Base-by-base conservation (phyloP, 352 stramenopile genomes). In the Pilasporangium apinafurcum region DNA sequence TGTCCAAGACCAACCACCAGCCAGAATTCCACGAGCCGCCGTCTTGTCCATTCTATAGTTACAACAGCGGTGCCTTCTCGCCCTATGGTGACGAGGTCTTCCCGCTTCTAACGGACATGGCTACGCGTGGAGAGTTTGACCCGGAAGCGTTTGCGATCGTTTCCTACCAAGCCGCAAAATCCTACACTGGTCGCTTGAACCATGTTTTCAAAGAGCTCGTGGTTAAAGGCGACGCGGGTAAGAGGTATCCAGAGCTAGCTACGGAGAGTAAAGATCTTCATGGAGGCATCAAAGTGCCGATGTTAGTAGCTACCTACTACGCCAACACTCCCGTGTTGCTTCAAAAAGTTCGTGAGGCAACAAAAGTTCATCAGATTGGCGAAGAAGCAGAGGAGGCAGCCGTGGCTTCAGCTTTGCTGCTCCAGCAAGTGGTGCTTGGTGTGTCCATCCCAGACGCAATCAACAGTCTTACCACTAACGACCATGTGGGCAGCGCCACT, bases 151-250 rank as follows among this genome's bases (percentile, higher is more conserved):
- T 82, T 36, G 68, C 62, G 13, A 52, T 58, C 22, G 43, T 37
- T 13, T 84, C 70, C 33, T 84, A 84, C 46, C 53, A 51, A 9
- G 70, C 68, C 4, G 62, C 73, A 28, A 84, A 84, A 58, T 48
- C 51, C 25, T 83, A 83, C 58, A 62, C 58, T 14, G 75, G 68
- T 1, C 66, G 68, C 8, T 51, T 85, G 27, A 87, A 87, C 51
- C 55, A 71, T 38, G 68, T 82, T 45, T 80, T 87, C 44, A 74
- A 75, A 41, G 66, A 87, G 39, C 62, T 85, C 48, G 69, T 87
- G 26, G 51, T 53, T 24, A 84, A 84, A 51, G 75, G 69, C 28
- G 75, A 84, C 35, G 75, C 66, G 8, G 71, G 75, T 37, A 61
- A 71, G 26, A 73, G 55, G n/a, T 75, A 68, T 30, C 70, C 71